Evolutionary conservation across 805 yeast genomes (phyloP), one percentile per base, ranked within the genome.

Genomic region (Saccharomycopsis malanga): DNA sequence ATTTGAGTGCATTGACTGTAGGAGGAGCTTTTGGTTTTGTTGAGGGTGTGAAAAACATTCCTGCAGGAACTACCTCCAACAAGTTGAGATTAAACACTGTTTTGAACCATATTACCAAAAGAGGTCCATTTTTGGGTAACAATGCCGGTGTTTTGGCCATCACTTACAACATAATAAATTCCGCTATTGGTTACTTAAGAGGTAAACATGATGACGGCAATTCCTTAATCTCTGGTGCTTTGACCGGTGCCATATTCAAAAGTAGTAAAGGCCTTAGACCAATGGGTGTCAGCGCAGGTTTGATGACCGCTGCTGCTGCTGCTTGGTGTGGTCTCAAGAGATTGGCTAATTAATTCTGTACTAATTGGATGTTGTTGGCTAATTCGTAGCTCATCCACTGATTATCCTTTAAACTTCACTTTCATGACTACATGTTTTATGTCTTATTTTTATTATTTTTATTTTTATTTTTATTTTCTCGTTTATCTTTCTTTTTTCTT

Each of bases 61-160:
- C 94, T 36, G 75, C 81, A 38, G 73, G 77, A 51, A 79, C 89
- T 27, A 79, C 95, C 10, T 42, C 49, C 14, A 79, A 85, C 46
- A 86, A 83, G 64, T 74, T 93, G 63, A 81, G 86, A 64, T 72
- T 89, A 54, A 93, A 93, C 72, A 88, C 96, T 7, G 73, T 93
- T 38, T 76, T 93, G 59, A 93, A 93, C 72, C 86, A 87, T 61
- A 76, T 93, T 59, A 93, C 98, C 35, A 84, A 87, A 61, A 81
- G 96, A 65, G 98, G 98, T 52, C 98, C 98, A 20, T 91, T 79
- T 66, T 68, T 91, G 61, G 98, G 98, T 57, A 93, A 93, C 71
- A 81, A 83, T 45, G 95, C 96, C 14, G 98, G 97, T 69, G 94
- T 88, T 18, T 73, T 93, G 57, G 96, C 97, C 21, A 68, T 93